Base-by-base conservation (phyloP, 139 green algal species). In the Eudorina sp. region DNA sequence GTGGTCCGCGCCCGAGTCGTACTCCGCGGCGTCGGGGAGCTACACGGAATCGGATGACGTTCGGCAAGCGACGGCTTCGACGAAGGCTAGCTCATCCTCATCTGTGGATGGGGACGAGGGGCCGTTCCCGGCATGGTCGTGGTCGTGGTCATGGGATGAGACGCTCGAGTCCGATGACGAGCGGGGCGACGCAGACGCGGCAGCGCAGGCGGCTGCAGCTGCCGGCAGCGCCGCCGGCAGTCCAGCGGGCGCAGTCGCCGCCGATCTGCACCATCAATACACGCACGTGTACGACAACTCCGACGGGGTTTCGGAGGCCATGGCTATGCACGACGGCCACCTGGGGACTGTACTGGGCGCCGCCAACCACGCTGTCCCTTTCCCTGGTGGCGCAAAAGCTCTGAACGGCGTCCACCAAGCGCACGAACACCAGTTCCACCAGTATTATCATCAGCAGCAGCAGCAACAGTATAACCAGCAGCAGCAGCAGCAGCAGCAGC, bases 291-390 rank as follows among this genome's bases (percentile, higher is more conserved):
- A 73, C 3, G 40, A 45, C 0, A 1, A 38, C 25, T 23, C 46
- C 7, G 75, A 46, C 11, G 31, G 40, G 2, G 31, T 11, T 3
- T 3, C 45, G 41, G 46, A 41, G 45, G 27, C 8, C 40, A 85
- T 85, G 78, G 27, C 18, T 4, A 1, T 86, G 40, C 79, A 86
- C 5, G 79, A 86, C 60, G 79, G 79, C 5, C 40, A 62, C 45
- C 36, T 51, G 21, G 79, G 60, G 14, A 86, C 79, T 31, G 29
- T 68, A 18, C 36, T 77, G 64, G 3, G 64, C 2, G 38, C 62
- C 14, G 41, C 43, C 5, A 86, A 86, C 60, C 60, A 76, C 19
- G 79, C 79, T 0, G 79, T 86, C 25, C 79, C 79, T 18, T 86
- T 86, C 43, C n/a, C 41, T 1, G 23, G 25, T 38, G 55, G 48